Evolutionary conservation across 2,329 filamentous ascomycete genomes (phyloP), one percentile per base, ranked within the genome.

Genomic region (Neopestalotiopsis rosae): DNA sequence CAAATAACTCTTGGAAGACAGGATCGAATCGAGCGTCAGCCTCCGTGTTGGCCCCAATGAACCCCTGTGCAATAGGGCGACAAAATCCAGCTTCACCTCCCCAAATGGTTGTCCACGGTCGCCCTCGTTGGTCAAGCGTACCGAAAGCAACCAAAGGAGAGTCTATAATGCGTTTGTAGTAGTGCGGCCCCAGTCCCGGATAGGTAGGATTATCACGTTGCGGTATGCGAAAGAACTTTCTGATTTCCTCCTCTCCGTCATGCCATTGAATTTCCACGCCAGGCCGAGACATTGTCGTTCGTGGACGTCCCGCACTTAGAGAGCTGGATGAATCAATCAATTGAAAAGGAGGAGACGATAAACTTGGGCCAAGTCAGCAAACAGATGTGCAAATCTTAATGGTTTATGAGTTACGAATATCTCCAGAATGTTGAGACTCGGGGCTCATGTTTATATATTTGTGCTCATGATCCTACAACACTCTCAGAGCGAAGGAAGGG

Each of bases 41-140:
- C 0, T 84, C 77, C 4, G 87, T 88, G 59, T 86, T 85, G 1
- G 94, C 82, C 1, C 89, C 92, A 3, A 97, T 83, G 10, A 93
- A 84, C 1, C 83, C 86, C 56, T 87, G 83, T 1, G 88, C 90
- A 0, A 95, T 81, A 0, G 89, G 86, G 62, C 86, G 83, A 0
- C 89, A 88, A 72, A 95, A 92, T 0, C 92, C 92, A 1, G 86
- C 79, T 69, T 90, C 83, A 17, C 94, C 94, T n/a, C 93, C 93
- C 89, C 92, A 92, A 7, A 97, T 71, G 0, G 92, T 92, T 17
- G 91, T 92, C 94, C 94, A 97, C 1, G 92, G 93, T 24, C 88
- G 82, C 2, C 87, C 86, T 24, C 89, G 75, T 2, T 81, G 79
- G 75, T 96, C 93, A 1, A 95, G 80, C 0, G 92, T 88, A 1